Evolutionary conservation across 2,329 filamentous ascomycete species (phyloP).

Genomic region (Sclerotinia nivalis): DNA sequence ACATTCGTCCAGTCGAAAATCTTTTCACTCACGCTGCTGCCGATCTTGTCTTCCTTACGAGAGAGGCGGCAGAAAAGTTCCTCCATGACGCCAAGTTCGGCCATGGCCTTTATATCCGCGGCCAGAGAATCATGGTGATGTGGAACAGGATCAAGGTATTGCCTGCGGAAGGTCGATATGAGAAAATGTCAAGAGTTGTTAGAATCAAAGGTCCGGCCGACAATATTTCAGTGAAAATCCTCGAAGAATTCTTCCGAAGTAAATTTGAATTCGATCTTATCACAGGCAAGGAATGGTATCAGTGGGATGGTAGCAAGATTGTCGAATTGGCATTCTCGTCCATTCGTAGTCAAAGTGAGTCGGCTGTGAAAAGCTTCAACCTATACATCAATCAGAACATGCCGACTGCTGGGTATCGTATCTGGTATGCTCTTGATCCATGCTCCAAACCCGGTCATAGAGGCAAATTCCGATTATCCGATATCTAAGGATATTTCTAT

Average conservation of each 20-base stretch:
- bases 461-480: background rate
- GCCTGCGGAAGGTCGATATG: conserved; percentile 7
- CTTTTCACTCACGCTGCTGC: conserved; percentile 16
- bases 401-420: background rate
- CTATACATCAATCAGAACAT: conserved; percentile 1
- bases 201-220: conserved; percentile 16
- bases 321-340: conserved; percentile 25
- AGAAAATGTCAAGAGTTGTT: conserved; percentile 21
- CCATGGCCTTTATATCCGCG: conserved; percentile 5
- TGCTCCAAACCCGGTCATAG: conserved; percentile 14
- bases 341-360: conserved; percentile 26
- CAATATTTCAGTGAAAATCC: background rate
- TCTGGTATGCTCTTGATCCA: conserved; percentile 29
- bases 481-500: too few relatives aligned
- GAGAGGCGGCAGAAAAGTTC: conserved; percentile 23
- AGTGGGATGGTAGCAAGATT: background rate
- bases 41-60: conserved; percentile 25
- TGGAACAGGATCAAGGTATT: conserved; percentile 20
- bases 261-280: conserved; percentile 24
- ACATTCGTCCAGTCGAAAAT: background rate
- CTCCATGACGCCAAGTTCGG: background rate
- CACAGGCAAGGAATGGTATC: conserved; percentile 1
- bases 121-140: background rate
- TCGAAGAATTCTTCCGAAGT: conserved; percentile 6
- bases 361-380: conserved; percentile 15